Evolutionary conservation across 176 grass and related monocot species (phyloP), one percentile per base, ranked within the genome.

Genomic region (Echinochloa phyllopogon): DNA sequence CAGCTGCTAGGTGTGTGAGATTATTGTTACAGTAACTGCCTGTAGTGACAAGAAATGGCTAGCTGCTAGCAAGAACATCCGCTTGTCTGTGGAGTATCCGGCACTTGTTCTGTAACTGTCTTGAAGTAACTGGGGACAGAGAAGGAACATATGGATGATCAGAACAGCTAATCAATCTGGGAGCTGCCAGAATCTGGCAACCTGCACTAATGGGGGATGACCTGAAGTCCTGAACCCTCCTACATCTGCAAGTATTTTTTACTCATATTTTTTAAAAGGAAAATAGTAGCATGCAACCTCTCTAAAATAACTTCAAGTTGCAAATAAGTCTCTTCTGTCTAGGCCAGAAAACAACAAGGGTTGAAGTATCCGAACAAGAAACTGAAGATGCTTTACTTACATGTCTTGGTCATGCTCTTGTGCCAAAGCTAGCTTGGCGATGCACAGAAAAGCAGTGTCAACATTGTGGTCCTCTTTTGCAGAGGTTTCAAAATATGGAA

Each of bases 401-500:
- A 99, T 99, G 86, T 99, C 97, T 70, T 92, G 91, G 27, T 96
- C 90, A 61, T 85, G 89, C 70, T 94, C 97, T 29, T 89, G 88
- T 41, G 94, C 86, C 60, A 99, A 39, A 4, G 90, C 97, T 5
- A 99, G 97, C 84, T 92, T 96, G 48, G 92, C 97, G 39, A 99
- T 62, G 77, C 84, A 90, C 2, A 99, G 78, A 55, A 99, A 96
- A 72, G 97, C 94, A 70, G 76, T 89, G 88, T 96, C 94, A 29
- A 99, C 92, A 53, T 99, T 96, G 81, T 69, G 83, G 80, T 96
- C 94, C 41, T 99, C 94, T 87, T 96, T 99, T 18, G 97, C 97
- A 6, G 97, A 99, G 43, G 94, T 99, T 76, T 96, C 92, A 29
- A 96, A 94, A 49, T 99, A 96, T 8, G 94, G 97, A 44, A 99